Evolutionary conservation across 257 asterid species (phyloP).

Genomic region (Linderniella brevidens): DNA sequence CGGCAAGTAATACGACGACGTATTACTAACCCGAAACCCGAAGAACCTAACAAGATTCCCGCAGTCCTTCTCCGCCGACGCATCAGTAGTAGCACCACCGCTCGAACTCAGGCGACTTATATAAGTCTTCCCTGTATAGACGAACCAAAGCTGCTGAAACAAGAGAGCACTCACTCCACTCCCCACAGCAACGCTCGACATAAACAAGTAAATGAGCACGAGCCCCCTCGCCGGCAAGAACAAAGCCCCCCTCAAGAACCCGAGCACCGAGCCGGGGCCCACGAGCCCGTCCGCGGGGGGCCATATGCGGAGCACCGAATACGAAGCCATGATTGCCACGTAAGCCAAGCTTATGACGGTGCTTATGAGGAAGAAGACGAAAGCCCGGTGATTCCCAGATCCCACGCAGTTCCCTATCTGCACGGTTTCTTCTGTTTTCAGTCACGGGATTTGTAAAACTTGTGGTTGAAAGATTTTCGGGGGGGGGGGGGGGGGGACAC

Average conservation of each 20-base stretch:
- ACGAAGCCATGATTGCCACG: slow-evolving; percentile 37
- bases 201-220: slow-evolving; percentile 57
- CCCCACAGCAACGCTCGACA: slow-evolving; percentile 62
- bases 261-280: slow-evolving; percentile 15
- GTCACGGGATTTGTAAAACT: too few species aligned
- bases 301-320: slow-evolving; percentile 35
- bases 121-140: slow-evolving; percentile 75
- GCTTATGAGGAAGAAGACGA: slow-evolving; percentile 67
- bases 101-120: slow-evolving; percentile 46
- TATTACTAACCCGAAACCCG: slow-evolving; percentile 31
- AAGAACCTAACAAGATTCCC: slow-evolving; percentile 53
- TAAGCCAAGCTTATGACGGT: slow-evolving; percentile 46
- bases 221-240: slow-evolving; percentile 59
- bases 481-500: too few species aligned
- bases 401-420: slow-evolving; percentile 99
- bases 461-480: too few species aligned
- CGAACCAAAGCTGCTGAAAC: slow-evolving; percentile 82
- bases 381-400: slow-evolving; percentile 59
- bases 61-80: slow-evolving; percentile 36
- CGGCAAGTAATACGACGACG: slow-evolving; percentile 42
- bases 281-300: slow-evolving; percentile 25
- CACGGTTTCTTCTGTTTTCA: too few species aligned
- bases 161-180: slow-evolving; percentile 61
- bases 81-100: slow-evolving; percentile 29
- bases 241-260: slow-evolving; percentile 42